Conservation (phyloP, 768 basidiomycete genomes). For the Kwoniella dendrophila region DNA sequence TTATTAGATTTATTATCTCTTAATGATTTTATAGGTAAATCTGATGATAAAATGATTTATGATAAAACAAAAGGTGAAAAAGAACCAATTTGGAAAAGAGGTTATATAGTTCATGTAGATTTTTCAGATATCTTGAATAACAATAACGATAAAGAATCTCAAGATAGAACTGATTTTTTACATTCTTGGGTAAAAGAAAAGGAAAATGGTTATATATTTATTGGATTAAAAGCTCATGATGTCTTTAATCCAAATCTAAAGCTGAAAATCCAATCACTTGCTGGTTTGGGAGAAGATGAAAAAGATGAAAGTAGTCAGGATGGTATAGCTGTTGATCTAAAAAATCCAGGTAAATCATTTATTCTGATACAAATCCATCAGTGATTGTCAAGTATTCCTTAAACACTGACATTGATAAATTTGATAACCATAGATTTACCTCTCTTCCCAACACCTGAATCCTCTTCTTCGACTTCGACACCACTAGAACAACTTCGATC, state of each 20-base stretch:
- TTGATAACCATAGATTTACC: conserved; percentile 31
- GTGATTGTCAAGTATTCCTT: background rate
- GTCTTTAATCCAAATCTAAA: conserved; percentile 36
- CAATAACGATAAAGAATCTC: background rate
- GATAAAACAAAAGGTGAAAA: conserved; percentile 45
- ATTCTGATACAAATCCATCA: too few species aligned
- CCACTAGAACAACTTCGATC: conserved; percentile 35
- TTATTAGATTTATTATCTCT: conserved; percentile 42
- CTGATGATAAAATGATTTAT: conserved; percentile 21
- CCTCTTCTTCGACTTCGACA: conserved; percentile 27
- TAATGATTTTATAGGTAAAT: conserved; percentile 36
- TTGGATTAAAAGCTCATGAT: conserved; percentile 47
- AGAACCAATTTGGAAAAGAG: conserved; percentile 43
- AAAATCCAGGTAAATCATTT: conserved; percentile 25
- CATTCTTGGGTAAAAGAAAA: conserved; percentile 14
- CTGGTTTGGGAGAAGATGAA: background rate
- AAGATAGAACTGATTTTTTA: conserved; percentile 32
- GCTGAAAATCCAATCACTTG: conserved; percentile 10
- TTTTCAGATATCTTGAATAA: conserved; percentile 41
- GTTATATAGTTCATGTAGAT: conserved; percentile 51
- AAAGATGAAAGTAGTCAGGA: background rate
- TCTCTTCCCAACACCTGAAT: conserved; percentile 21
- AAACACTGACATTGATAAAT: background rate
- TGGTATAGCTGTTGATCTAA: conserved; percentile 22
- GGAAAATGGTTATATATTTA: conserved; percentile 24